These are phyloP conservation scores for Syzygium jambos DNA, from an alignment of 345 rosid species.

Conservation along the genomic window DNA sequence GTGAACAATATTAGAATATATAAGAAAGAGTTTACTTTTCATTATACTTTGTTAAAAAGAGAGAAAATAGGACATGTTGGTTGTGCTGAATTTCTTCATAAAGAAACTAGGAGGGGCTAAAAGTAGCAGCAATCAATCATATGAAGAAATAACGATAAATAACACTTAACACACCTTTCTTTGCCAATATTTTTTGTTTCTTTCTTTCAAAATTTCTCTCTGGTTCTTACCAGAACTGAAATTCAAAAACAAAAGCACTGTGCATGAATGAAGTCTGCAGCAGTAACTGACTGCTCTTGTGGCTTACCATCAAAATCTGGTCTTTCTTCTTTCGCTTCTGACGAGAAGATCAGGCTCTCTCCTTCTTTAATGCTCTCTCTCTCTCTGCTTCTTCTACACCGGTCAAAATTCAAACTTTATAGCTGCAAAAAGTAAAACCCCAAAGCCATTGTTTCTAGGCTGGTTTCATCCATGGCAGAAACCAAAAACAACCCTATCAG, in stretches of 20 bases:
- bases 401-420: not conserved
- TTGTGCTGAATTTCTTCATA: constrained; percentile 31
- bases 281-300: not conserved
- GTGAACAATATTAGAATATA: not conserved
- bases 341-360: not conserved
- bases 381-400: not conserved
- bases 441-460: not conserved
- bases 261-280: not conserved
- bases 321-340: not conserved
- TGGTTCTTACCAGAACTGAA: not conserved
- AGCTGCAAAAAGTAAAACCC: not conserved
- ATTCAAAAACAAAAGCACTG: not conserved
- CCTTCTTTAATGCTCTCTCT: not conserved
- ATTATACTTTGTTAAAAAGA: constrained; percentile 2
- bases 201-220: not conserved
- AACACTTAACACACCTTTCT: not conserved
- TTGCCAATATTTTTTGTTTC: not conserved
- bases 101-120: constrained; percentile 7
- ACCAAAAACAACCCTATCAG: not conserved
- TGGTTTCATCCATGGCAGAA: not conserved
- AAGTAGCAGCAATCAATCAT: not conserved
- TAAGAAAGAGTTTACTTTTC: not conserved
- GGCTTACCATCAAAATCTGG: constrained; percentile 3
- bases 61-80: not conserved
- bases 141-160: not conserved